Evolutionary conservation across 2,329 filamentous ascomycete species (phyloP), one percentile per base, ranked within the genome.

Genomic region (Colletotrichum tropicicola): DNA sequence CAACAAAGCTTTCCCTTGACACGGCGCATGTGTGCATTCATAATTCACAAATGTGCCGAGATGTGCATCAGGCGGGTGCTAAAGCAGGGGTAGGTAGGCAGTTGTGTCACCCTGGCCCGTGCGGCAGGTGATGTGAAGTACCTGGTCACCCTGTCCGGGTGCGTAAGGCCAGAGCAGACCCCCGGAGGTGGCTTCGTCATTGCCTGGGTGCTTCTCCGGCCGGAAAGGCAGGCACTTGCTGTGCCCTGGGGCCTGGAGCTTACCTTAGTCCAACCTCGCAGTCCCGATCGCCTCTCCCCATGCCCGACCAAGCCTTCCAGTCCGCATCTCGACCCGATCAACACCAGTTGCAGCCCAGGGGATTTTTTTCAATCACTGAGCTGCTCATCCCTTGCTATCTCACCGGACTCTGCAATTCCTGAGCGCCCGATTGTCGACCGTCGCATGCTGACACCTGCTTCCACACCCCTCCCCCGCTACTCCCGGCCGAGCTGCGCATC

Each of bases 401-500:
- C 17, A 35, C 17, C 35, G 8, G 28, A 56, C 44, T 10, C 27
- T 39, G 23, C 19, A 21, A 51, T 30, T 43, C 23, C 12, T 15
- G 9, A 49, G 23, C n/a, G 17, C 43, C 19, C 49, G 48, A 60
- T 43, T 35, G 43, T 43, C 23, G 32, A 51, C 19, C 48, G 47
- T 53, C 47, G 56, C 56, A 59, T 59, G 56, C 56, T 3, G 21
- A 13, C 56, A 43, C n/a, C 48, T 53, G 45, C 56, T 28, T 55
- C 27, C n/a, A n/a, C 59, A 37, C 63, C 63, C 63, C 63, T 66
- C 63, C 63, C 63, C 63, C 63, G 39, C 63, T 30, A 32, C 52
- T 54, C 52, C 63, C 63, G 59, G 52, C 63, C 53, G 45, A 65
- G 63, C 59, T 66, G 63, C 59, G 62, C 62, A 62, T 62, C 30